These are phyloP conservation scores for Solanum medicagineum DNA, from an alignment of 257 asterid species.

Conservation along the genomic window DNA sequence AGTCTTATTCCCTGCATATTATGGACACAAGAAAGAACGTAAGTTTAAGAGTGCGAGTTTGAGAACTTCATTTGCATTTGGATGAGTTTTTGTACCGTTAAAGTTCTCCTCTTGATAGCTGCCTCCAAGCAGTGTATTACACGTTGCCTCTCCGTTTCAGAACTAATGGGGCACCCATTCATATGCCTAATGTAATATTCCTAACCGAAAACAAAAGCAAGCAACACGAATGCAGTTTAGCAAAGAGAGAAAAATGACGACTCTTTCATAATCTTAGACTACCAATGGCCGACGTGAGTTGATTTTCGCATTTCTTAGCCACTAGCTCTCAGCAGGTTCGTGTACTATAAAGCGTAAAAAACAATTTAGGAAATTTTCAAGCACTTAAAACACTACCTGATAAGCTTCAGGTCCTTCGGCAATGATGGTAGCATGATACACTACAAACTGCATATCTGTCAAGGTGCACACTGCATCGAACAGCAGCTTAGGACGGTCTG, in stretches of 20 bases:
- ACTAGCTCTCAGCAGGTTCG: neutral
- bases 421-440: constrained; percentile 35
- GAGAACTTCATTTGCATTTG: neutral
- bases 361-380: neutral
- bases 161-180: constrained; percentile 36
- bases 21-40: neutral
- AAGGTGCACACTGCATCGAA: constrained; percentile 45
- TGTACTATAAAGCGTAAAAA: neutral
- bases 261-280: neutral
- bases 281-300: neutral
- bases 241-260: neutral
- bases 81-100: constrained; percentile 19
- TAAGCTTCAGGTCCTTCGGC: constrained; percentile 41
- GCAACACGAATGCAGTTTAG: neutral
- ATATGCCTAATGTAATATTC: constrained; percentile 46
- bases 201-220: constrained; percentile 3
- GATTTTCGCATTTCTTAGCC: neutral
- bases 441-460: constrained; percentile 51
- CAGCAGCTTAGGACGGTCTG: constrained; percentile 46
- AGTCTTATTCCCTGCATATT: constrained; percentile 35
- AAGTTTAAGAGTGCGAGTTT: neutral
- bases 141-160: constrained; percentile 40
- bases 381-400: constrained; percentile 20
- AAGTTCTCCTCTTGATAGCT: constrained; percentile 39
- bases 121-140: constrained; percentile 48